These are phyloP conservation scores for Globisporangium yorkense DNA, from an alignment of 352 stramenopile genomes.

Conservation along the genomic window DNA sequence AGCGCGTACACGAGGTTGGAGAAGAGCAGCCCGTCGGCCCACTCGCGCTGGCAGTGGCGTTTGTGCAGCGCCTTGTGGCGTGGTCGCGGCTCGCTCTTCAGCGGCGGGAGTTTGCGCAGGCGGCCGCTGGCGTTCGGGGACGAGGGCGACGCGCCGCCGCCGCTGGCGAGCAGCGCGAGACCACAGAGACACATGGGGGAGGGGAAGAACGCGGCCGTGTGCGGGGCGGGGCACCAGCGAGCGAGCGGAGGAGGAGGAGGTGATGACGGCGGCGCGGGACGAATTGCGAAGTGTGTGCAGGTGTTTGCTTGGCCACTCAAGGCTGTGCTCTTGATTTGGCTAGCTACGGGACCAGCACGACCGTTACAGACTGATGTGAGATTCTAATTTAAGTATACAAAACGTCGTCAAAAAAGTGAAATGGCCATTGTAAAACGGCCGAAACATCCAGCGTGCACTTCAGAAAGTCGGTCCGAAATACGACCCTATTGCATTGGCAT, in stretches of 20 bases:
- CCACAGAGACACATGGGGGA: constrained; percentile 30
- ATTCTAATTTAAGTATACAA: no score
- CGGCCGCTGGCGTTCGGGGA: constrained; percentile 7
- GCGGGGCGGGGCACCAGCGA: neutral
- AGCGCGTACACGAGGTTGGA: constrained; percentile 76
- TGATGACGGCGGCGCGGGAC: neutral
- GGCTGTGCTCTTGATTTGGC: no score
- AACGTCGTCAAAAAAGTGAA: no score
- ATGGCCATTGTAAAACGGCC: no score
- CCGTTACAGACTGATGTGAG: no score
- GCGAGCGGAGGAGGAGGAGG: neutral
- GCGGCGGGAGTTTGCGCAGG: constrained; percentile 29
- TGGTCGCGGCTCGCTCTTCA: constrained; percentile 17
- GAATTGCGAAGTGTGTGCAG: constrained; percentile 2
- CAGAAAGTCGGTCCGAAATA: no score
- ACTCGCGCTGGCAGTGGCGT: constrained; percentile 37
- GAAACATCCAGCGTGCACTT: no score
- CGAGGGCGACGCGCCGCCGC: constrained; percentile 12
- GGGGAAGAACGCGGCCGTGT: neutral
- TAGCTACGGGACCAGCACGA: no score
- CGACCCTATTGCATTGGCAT: no score
- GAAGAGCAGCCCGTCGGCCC: constrained; percentile 76
- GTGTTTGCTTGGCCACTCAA: neutral
- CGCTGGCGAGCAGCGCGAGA: constrained; percentile 15
- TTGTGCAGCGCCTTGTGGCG: constrained; percentile 26